Base-by-base conservation (phyloP, 2,329 filamentous ascomycete genomes). In the Alternaria brassicicola region DNA sequence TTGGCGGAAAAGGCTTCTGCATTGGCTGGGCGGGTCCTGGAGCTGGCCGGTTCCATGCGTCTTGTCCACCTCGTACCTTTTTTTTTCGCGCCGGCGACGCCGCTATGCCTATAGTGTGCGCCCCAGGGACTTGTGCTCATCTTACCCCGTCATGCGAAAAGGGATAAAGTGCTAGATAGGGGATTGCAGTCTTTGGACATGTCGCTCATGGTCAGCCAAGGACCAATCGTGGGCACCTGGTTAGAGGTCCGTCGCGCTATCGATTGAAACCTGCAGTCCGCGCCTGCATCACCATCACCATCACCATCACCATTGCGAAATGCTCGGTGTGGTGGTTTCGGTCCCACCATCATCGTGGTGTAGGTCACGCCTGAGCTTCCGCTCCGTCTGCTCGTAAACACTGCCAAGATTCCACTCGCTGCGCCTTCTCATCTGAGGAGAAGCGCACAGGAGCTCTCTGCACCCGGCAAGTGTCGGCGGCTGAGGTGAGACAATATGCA, bases 171-270 rank as follows among this genome's bases (percentile, higher is more conserved):
- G 57, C 47, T 53, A 33, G 35, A n/a, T 39, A 45, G 33, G 57
- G 61, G 51, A 67, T 69, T 66, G 52, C 57, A 43, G 12, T 23
- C 51, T 54, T 46, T n/a, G 30, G 47, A 55, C 46, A 42, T 47
- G 45, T 52, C 53, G 33, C 25, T 28, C 2, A 33, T 28, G 28
- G 41, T 62, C 50, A 26, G 56, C 51, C 45, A 19, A 57, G 30
- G 30, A 21, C 38, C 45, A 17, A 36, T 38, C 17, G 12, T 47
- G 19, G 23, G 17, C 38, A 3, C 25, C n/a, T 36, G 39, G 45
- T 6, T 38, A 51, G 23, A 12, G 28, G 25, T 61, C 35, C 43
- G 50, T 55, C 47, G 43, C 38, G 57, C 64, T 64, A 65, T 67
- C 42, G 63, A 65, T 59, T 64, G 46, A 21, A 39, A 13, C 54